A percentile compares a stretch with the other conserved stretches of the same genome.
phyloP scores from a whole-genome alignment of 768 basidiomycete genomes.

The Tylopilus vinaceipallidus region DNA sequence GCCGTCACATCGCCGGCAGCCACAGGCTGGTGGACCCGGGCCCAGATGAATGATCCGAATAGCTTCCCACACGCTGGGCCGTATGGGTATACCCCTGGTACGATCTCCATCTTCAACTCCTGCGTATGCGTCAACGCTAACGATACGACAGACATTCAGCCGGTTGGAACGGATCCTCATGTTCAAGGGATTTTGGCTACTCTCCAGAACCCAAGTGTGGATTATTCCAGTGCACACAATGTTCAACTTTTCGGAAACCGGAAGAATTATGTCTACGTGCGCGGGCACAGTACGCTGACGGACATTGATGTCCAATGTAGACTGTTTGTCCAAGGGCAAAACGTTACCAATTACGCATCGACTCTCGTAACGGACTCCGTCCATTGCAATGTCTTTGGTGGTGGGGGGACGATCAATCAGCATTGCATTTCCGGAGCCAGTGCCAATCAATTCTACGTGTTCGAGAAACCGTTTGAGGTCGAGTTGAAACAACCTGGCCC shows the following conservation, averaged over 20 bases:
- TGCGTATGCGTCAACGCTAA: neutral
- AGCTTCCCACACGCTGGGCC: conserved; percentile 3
- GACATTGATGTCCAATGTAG: conserved; percentile 10
- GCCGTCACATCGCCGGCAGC: neutral
- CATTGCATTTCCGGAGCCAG: conserved; percentile 4
- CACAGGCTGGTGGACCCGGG: conserved; percentile 8
- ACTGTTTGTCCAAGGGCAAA: neutral
- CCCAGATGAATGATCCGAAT: neutral
- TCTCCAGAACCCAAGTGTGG: neutral
- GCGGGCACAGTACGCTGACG: conserved; percentile 9
- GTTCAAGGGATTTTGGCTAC: neutral
- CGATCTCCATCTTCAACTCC: neutral
- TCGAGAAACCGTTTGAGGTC: conserved; percentile 3
- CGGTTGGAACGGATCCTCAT: conserved; percentile 1
- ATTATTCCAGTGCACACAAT: neutral
- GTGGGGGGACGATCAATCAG: neutral
- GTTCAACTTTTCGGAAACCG: conserved; percentile 2
- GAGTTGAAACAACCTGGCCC: neutral
- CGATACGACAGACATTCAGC: conserved; percentile 6
- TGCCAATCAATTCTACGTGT: conserved; percentile 3
- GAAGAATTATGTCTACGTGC: conserved; percentile 8
- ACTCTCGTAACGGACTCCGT: neutral
- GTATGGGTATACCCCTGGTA: conserved; percentile 1
- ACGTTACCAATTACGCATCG: neutral
- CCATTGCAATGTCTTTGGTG: neutral